Conservation (phyloP, 305 asterid genomes). For the Salvia sclarea region DNA sequence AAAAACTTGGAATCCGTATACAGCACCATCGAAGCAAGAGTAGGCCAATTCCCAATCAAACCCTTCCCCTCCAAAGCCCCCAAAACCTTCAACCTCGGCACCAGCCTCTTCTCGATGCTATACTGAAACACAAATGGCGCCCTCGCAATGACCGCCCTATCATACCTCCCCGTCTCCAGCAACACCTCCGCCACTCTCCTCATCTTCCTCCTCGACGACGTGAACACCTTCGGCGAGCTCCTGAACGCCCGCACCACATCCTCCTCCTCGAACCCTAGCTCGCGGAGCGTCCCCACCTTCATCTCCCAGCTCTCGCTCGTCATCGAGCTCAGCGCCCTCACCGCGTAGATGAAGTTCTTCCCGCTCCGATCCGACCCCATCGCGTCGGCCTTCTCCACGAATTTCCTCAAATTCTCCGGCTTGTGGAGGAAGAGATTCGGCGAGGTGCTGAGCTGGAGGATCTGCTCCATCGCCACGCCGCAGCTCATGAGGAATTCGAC, state of each 20-base stretch:
- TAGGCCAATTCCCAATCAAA: conserved; percentile 34
- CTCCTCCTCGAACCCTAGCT: conserved; percentile 41
- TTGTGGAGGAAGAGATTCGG: conserved; percentile 36
- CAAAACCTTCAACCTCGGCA: conserved; percentile 38
- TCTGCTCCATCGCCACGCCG: conserved; percentile 33
- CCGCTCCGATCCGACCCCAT: conserved; percentile 35
- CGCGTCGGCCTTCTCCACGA: conserved; percentile 34
- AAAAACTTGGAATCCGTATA: conserved; percentile 19
- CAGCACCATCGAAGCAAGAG: conserved; percentile 17
- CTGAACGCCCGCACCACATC: conserved; percentile 35
- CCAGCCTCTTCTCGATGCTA: conserved; percentile 43
- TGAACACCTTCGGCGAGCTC: conserved; percentile 35
- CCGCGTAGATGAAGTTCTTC: conserved; percentile 32
- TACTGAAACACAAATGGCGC: conserved; percentile 33
- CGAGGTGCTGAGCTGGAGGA: background rate
- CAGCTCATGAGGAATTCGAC: conserved; percentile 36
- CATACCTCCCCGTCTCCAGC: conserved; percentile 37
- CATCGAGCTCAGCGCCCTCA: conserved; percentile 34
- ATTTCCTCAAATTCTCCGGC: conserved; percentile 33
- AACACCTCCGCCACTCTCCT: conserved; percentile 31
- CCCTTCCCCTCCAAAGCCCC: conserved; percentile 32
- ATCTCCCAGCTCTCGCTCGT: conserved; percentile 31
- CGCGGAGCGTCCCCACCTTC: conserved; percentile 35
- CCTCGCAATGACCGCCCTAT: conserved; percentile 21
- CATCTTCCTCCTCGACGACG: conserved; percentile 36